These are phyloP conservation scores for Dictyostelium capitatum DNA, from an alignment of 78 protist genomes.

Conservation along the genomic window DNA sequence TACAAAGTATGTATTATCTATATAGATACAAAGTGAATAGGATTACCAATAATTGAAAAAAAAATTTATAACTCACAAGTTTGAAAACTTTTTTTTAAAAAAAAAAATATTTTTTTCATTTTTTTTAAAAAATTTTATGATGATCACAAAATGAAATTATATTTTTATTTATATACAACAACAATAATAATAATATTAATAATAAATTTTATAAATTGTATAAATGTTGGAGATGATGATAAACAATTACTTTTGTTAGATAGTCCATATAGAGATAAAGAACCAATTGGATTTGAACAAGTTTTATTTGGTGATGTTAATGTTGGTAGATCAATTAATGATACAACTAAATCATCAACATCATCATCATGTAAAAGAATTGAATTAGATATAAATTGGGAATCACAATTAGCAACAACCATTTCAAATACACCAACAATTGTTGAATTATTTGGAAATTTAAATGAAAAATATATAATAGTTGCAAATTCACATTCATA, in stretches of 20 bases:
- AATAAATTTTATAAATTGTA: background rate
- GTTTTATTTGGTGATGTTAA: conserved; percentile 17
- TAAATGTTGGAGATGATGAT: background rate
- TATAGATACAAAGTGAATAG: too few relatives aligned
- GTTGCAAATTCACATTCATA: background rate
- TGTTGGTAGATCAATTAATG: background rate
- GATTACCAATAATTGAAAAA: too few relatives aligned
- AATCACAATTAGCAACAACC: background rate
- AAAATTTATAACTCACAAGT: too few relatives aligned
- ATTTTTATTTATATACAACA: background rate
- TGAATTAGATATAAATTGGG: conserved; percentile 31
- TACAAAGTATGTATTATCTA: too few relatives aligned
- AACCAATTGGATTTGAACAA: conserved; percentile 43
- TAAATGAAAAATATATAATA: conserved; percentile 29
- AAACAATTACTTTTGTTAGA: conserved; percentile 37
- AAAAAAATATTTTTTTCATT: too few relatives aligned
- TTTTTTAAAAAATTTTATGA: too few relatives aligned
- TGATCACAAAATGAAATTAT: background rate
- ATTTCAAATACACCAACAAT: conserved; percentile 40
- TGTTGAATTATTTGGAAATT: background rate
- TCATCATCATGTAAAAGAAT: background rate
- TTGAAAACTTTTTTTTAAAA: too few relatives aligned
- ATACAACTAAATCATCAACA: background rate
- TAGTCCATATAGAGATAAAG: conserved; percentile 41
- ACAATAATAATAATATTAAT: background rate